Conservation (phyloP, 2,329 filamentous ascomycete genomes). For the Aspergillus novoparasiticus region DNA sequence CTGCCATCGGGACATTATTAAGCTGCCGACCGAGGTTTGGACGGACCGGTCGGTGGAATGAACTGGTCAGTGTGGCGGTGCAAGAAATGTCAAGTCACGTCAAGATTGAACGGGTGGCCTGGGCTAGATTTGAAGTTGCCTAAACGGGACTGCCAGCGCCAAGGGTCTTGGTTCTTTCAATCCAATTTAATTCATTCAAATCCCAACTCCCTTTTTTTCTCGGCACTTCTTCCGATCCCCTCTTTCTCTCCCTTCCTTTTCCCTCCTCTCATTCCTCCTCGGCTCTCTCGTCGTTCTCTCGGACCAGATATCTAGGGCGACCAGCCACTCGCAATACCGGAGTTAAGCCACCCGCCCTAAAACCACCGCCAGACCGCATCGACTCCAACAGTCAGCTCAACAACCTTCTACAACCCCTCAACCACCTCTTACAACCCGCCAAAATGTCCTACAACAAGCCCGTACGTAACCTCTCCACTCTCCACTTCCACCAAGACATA, state of each 20-base stretch:
- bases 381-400: background rate
- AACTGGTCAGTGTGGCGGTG: constrained; percentile 5
- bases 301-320: background rate
- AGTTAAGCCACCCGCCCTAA: background rate
- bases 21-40: background rate
- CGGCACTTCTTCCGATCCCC: background rate
- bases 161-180: background rate
- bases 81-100: background rate
- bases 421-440: background rate
- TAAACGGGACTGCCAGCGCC: background rate
- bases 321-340: background rate
- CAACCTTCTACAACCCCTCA: background rate
- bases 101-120: background rate
- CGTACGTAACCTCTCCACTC: constrained; percentile 22
- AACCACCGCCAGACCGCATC: background rate
- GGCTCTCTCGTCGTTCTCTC: background rate
- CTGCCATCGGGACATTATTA: background rate
- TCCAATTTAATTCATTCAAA: background rate
- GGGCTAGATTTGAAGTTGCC: constrained; percentile 1
- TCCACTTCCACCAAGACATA: background rate
- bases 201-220: background rate
- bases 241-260: constrained; percentile 1
- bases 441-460: constrained; percentile 39
- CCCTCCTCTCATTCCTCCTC: background rate
- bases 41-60: background rate